Evolutionary conservation across 176 grass and related monocot genomes (phyloP), one percentile per base, ranked within the genome.

Genomic region (Typha latifolia): DNA sequence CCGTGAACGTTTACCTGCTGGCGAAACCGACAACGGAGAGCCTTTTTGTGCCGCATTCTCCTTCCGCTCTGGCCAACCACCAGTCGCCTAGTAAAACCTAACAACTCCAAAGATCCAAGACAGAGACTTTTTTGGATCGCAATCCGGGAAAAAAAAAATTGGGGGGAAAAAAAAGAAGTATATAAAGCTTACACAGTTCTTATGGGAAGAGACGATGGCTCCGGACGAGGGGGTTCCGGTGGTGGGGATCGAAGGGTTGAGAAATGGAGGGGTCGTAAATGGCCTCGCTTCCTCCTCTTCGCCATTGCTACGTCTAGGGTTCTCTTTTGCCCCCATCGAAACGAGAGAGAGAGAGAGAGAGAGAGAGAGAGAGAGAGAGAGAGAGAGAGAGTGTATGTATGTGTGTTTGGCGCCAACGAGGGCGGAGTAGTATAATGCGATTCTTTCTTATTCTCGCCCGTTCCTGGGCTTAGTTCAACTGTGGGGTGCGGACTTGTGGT

Each of bases 41-140:
- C 31, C 32, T 43, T 37, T 47, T 65, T 29, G 26, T 29, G 31
- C 29, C 31, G 29, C 14, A 14, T 65, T 34, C 63, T 47, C 32
- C 32, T 37, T 65, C 63, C 29, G 32, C 32, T 65, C 15, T 37
- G n/a, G 32, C 29, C 63, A 65, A 65, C 63, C 63, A 65, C 63
- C 63, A 65, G 34, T 65, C 63, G 63, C 16, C 34, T 29, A 65
- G 32, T 6, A 47, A 47, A 65, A 65, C 63, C 63, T 65, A 64
- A 14, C 7, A 9, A 16, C 16, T 19, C 14, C 23, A 65, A 64
- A 64, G 31, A 47, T 6, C 26, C 15, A 16, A 47, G 10, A 15
- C 52, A 9, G 19, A 57, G 52, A 57, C 19, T 20, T 18, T 2
- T 18, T 18, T 15, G 52, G 52, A 57, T 8, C 16, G 15, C 9